Evolutionary conservation across 1,139 yeast species (phyloP).

Genomic region (Torulaspora pretoriensis): DNA sequence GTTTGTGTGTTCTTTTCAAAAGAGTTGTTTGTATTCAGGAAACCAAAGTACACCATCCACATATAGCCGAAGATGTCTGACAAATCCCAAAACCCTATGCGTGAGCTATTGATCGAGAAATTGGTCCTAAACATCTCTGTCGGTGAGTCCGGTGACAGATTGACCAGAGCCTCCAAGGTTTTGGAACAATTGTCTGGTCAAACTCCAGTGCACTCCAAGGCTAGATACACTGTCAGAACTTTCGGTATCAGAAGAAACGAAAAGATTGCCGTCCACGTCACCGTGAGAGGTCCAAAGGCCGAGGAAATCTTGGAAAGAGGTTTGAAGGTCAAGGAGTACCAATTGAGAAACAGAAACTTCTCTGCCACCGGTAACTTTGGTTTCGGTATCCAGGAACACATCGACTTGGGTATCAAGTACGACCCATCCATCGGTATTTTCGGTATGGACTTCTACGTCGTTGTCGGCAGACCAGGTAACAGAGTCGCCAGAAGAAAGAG

Average conservation of each 20-base stretch:
- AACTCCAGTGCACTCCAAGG: slow-evolving; percentile 99
- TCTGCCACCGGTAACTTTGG: slow-evolving; percentile 99
- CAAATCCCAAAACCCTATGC: slow-evolving; percentile 73
- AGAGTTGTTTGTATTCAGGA: not conserved
- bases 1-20: too few species aligned
- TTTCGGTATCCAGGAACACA: slow-evolving; percentile 99
- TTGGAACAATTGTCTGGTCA: slow-evolving; percentile 99
- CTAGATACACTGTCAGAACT: slow-evolving; percentile 99
- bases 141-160: slow-evolving; percentile 99
- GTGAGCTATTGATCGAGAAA: slow-evolving; percentile 98
- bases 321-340: slow-evolving; percentile 99
- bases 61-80: slow-evolving; percentile 39
- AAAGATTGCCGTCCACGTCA: slow-evolving; percentile 98
- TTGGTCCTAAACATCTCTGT: slow-evolving; percentile 99
- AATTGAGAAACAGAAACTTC: slow-evolving; percentile 89
- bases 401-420: slow-evolving; percentile 99
- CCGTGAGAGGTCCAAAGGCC: slow-evolving; percentile 99
- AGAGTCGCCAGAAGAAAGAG: slow-evolving; percentile 99
- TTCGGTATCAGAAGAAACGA: slow-evolving; percentile 99
- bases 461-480: slow-evolving; percentile 99
- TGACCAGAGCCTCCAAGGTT: slow-evolving; percentile 99
- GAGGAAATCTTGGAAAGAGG: slow-evolving; percentile 99
- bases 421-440: slow-evolving; percentile 99
- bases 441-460: slow-evolving; percentile 99
- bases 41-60: slow-evolving; percentile 14